These are phyloP conservation scores for Flaveria sonorensis DNA, from an alignment of 129 eudicot species.

Conservation along the genomic window DNA sequence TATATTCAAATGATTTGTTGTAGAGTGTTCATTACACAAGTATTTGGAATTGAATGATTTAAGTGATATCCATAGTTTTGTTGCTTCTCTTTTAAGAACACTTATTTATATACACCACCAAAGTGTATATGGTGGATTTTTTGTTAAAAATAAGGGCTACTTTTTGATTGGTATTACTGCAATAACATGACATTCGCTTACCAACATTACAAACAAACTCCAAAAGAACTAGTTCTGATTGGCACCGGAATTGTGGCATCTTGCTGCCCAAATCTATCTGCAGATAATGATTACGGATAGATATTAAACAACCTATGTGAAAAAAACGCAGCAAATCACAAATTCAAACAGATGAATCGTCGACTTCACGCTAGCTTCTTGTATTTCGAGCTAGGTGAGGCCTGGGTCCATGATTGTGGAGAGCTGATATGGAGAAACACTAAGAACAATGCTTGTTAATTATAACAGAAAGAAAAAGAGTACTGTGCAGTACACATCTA, in stretches of 20 bases:
- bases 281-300: conserved; percentile 1
- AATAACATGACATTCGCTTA: too few relatives aligned
- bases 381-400: conserved; percentile 19
- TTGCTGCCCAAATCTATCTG: not conserved
- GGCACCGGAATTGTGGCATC: not conserved
- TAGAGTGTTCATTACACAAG: too few relatives aligned
- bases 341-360: not conserved
- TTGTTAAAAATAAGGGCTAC: not conserved
- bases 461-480: conserved; percentile 21
- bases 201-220: not conserved
- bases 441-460: conserved; percentile 8
- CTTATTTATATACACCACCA: too few relatives aligned
- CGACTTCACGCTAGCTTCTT: not conserved
- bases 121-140: too few relatives aligned
- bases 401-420: conserved; percentile 13
- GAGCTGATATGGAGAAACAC: conserved; percentile 15
- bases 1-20: too few relatives aligned
- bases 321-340: not conserved
- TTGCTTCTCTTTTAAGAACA: too few relatives aligned
- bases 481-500: not conserved
- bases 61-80: too few relatives aligned
- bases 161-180: too few relatives aligned
- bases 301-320: not conserved
- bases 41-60: too few relatives aligned
- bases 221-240: not conserved